Conservation (phyloP, 2,329 filamentous ascomycete genomes). For the Colletotrichum salicis region DNA sequence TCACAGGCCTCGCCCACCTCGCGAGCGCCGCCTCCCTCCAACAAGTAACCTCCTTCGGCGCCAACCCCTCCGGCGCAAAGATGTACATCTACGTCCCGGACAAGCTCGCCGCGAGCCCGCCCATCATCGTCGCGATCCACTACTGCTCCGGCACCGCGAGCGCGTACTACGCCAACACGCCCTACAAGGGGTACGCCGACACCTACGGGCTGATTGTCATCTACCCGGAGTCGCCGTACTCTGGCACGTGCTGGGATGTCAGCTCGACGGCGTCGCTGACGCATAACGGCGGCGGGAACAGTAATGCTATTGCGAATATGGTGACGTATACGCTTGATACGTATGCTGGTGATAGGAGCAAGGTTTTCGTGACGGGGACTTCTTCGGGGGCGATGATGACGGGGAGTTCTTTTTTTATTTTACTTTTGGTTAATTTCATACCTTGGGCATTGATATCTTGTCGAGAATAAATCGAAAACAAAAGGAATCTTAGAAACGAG, state of each 20-base stretch:
- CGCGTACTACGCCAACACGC: constrained; percentile 59
- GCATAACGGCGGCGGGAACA: constrained; percentile 67
- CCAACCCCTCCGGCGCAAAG: constrained; percentile 39
- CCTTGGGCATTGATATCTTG: too few relatives aligned
- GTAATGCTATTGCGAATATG: constrained; percentile 68
- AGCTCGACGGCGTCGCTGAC: constrained; percentile 60
- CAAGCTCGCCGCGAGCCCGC: constrained; percentile 47
- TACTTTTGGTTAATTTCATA: too few relatives aligned
- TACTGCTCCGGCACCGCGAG: constrained; percentile 63
- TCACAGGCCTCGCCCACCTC: constrained; percentile 30
- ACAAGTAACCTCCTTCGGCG: constrained; percentile 54
- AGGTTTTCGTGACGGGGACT: constrained; percentile 64
- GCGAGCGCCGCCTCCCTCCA: constrained; percentile 43
- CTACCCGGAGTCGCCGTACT: constrained; percentile 64
- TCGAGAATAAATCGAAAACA: not conserved
- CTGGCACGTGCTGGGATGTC: constrained; percentile 69
- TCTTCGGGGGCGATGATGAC: constrained; percentile 64
- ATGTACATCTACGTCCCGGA: constrained; percentile 45
- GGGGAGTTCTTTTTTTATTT: constrained; percentile 40
- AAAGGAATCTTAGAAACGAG: too few relatives aligned
- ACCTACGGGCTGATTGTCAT: constrained; percentile 60
- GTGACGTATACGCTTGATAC: constrained; percentile 63
- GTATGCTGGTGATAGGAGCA: constrained; percentile 61
- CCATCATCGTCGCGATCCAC: constrained; percentile 63
- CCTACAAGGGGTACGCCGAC: constrained; percentile 58